Percentiles rank a stretch among this genome's conserved stretches.
These are phyloP conservation scores for Sicyos edulis DNA, from an alignment of 306 rosid genomes.

Conservation along the genomic window DNA sequence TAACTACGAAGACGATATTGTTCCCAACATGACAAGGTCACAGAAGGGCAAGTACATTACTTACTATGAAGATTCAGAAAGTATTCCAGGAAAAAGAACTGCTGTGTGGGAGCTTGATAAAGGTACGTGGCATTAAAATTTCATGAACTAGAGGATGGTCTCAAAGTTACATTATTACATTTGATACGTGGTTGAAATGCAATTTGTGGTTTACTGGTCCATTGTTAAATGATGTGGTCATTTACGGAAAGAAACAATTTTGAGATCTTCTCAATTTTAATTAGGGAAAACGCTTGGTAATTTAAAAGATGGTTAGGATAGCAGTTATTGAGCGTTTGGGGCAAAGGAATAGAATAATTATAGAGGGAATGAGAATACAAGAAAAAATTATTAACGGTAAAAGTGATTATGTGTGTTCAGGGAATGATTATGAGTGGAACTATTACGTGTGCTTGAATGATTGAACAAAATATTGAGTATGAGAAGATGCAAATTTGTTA, in stretches of 20 bases:
- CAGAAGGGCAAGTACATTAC: constrained; percentile 80
- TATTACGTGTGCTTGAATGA: no score
- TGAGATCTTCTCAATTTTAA: neutral
- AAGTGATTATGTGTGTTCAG: no score
- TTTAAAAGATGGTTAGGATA: neutral
- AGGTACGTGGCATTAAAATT: constrained; percentile 37
- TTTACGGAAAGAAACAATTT: neutral
- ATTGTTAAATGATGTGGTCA: neutral
- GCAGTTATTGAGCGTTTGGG: no score
- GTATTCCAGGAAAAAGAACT: constrained; percentile 85
- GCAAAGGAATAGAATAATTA: no score
- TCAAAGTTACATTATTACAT: neutral
- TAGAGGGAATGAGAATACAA: no score
- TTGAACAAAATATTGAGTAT: no score
- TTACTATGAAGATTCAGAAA: constrained; percentile 83
- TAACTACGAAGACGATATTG: constrained; percentile 55
- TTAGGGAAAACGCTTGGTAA: neutral
- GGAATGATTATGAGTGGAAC: no score
- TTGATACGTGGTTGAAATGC: neutral
- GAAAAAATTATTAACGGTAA: no score
- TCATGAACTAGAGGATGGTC: neutral
- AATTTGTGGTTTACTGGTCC: neutral
- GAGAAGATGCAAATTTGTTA: no score
- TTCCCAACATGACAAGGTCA: constrained; percentile 69
- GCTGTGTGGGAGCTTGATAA: constrained; percentile 98